Evolutionary conservation across 2,329 filamentous ascomycete genomes (phyloP).

Genomic region (Karstenula rhodostoma): DNA sequence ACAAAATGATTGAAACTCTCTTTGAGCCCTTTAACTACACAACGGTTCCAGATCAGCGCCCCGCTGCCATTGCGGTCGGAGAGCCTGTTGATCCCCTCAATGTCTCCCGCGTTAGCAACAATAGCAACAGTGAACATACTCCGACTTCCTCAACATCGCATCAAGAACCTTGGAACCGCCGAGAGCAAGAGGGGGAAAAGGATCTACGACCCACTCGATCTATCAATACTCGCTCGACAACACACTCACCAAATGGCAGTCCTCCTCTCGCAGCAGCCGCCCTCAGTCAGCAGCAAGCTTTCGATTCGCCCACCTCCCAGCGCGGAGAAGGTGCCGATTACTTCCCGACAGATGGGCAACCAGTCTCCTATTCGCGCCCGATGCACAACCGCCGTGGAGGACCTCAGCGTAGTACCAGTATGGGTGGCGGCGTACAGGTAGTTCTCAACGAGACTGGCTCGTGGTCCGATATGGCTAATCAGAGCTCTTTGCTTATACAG

Average conservation of each 20-base stretch:
- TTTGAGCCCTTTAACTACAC: slow-evolving; percentile 98
- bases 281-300: slow-evolving; percentile 31
- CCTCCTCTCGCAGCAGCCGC: slow-evolving; percentile 50
- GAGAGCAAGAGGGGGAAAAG: slow-evolving; percentile 36
- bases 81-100: slow-evolving; percentile 40
- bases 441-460: slow-evolving; percentile 88
- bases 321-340: slow-evolving; percentile 47
- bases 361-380: slow-evolving; percentile 49
- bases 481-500: slow-evolving; percentile 74
- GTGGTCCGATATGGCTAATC: slow-evolving; percentile 89
- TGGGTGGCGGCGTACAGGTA: slow-evolving; percentile 86
- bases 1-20: slow-evolving; percentile 91
- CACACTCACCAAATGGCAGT: slow-evolving; percentile 58
- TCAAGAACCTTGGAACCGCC: slow-evolving; percentile 43
- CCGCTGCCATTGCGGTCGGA: slow-evolving; percentile 34
- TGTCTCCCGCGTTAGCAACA: slow-evolving; percentile 45
- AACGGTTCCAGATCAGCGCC: slow-evolving; percentile 76
- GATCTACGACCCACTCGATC: slow-evolving; percentile 48
- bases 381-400: slow-evolving; percentile 61
- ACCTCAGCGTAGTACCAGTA: slow-evolving; percentile 75
- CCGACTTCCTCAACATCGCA: slow-evolving; percentile 41
- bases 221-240: slow-evolving; percentile 51
- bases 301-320: slow-evolving; percentile 43
- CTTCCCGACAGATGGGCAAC: slow-evolving; percentile 42
- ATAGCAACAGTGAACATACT: slow-evolving; percentile 42